Conservation (phyloP, 345 rosid genomes). For the Reutealis trisperma region DNA sequence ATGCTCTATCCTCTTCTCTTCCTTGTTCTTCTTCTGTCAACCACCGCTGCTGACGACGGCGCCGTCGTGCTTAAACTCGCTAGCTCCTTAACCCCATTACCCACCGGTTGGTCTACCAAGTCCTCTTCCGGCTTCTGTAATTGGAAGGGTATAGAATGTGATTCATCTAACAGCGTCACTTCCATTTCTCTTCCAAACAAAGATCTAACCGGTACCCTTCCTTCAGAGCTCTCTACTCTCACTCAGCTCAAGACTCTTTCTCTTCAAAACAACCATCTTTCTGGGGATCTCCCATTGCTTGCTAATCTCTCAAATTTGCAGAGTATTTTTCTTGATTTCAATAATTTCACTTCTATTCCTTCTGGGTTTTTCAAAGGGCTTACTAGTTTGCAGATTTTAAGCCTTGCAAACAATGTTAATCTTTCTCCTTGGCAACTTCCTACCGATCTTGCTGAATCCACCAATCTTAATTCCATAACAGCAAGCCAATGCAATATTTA, state of each 20-base stretch:
- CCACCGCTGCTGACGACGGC: slow-evolving; percentile 52
- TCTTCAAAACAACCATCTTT: slow-evolving; percentile 55
- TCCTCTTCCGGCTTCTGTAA: slow-evolving; percentile 45
- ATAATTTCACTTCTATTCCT: slow-evolving; percentile 58
- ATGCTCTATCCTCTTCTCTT: slow-evolving; percentile 8
- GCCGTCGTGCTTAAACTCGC: slow-evolving; percentile 50
- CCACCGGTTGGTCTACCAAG: slow-evolving; percentile 61
- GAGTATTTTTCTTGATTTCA: slow-evolving; percentile 44
- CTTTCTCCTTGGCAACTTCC: slow-evolving; percentile 70
- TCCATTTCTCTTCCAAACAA: slow-evolving; percentile 40
- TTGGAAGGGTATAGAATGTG: slow-evolving; percentile 65
- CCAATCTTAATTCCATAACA: slow-evolving; percentile 36
- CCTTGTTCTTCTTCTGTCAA: slow-evolving; percentile 18
- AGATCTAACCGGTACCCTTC: slow-evolving; percentile 50
- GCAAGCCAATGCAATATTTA: slow-evolving; percentile 42
- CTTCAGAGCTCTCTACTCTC: slow-evolving; percentile 57
- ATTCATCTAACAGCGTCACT: slow-evolving; percentile 45
- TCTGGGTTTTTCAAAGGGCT: slow-evolving; percentile 64
- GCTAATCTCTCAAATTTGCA: slow-evolving; percentile 53
- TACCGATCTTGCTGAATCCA: slow-evolving; percentile 47
- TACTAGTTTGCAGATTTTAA: slow-evolving; percentile 47
- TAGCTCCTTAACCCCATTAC: slow-evolving; percentile 41
- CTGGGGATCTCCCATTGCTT: slow-evolving; percentile 65
- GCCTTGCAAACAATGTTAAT: slow-evolving; percentile 39
- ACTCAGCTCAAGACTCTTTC: slow-evolving; percentile 47